Evolutionary conservation across 1,139 yeast species (phyloP).

Genomic region (Magnusiomyces ingens): DNA sequence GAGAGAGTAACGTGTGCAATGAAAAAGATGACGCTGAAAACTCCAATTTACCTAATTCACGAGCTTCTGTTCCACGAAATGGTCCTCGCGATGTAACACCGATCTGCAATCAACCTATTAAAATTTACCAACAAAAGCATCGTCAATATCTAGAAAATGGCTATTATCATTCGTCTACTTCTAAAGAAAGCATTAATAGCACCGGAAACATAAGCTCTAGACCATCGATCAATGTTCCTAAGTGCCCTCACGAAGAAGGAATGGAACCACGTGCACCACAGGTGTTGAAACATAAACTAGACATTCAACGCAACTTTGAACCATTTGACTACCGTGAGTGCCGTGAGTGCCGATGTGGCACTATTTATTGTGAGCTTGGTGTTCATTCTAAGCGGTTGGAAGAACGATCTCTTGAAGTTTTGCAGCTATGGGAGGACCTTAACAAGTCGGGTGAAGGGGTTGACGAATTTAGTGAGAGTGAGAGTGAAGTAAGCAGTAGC

Average conservation of each 20-base stretch:
- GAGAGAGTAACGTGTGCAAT: not conserved
- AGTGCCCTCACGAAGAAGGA: not conserved
- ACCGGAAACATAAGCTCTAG: not conserved
- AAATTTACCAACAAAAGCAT: not conserved
- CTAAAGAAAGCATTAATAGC: not conserved
- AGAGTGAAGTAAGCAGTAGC: not conserved
- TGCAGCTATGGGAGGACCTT: not conserved
- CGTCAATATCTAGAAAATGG: not conserved
- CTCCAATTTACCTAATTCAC: not conserved
- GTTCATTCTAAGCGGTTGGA: not conserved
- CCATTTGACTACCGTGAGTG: constrained; percentile 8
- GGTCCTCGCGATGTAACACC: not conserved
- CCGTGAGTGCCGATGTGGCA: not conserved
- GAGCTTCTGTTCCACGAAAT: not conserved
- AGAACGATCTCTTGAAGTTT: not conserved
- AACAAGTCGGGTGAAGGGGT: not conserved
- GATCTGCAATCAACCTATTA: not conserved
- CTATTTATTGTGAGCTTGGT: not conserved
- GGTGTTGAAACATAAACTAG: constrained; percentile 8
- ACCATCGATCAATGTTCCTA: not conserved
- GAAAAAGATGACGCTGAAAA: not conserved
- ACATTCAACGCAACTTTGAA: constrained; percentile 10
- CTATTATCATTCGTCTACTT: not conserved
- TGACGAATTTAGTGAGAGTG: not conserved
- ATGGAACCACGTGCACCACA: not conserved